Evolutionary conservation across 2,329 filamentous ascomycete genomes (phyloP).

Genomic region (Arthrobotrys musiformis): DNA sequence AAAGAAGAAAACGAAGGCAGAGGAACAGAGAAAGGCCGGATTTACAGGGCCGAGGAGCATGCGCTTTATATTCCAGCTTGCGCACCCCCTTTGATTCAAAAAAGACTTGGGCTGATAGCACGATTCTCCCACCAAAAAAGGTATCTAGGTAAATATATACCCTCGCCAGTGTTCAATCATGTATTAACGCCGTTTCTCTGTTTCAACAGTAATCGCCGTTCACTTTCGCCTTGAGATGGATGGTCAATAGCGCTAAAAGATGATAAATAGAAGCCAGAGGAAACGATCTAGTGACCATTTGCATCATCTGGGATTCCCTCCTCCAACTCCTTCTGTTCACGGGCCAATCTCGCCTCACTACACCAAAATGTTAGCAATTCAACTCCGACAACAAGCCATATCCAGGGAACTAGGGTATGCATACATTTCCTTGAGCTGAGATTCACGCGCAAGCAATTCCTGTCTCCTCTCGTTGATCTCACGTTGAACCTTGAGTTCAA

Average conservation of each 20-base stretch:
- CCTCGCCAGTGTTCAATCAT: neutral
- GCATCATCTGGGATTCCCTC: slow-evolving; percentile 48
- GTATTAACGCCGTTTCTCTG: slow-evolving; percentile 16
- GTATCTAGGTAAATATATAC: neutral
- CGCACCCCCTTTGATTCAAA: slow-evolving; percentile 3
- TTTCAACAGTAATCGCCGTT: slow-evolving; percentile 9
- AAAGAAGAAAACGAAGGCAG: slow-evolving; percentile 5
- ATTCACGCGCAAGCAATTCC: slow-evolving; percentile 95
- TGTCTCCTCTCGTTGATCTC: slow-evolving; percentile 99
- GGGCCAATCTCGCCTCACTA: slow-evolving; percentile 60
- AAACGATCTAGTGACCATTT: slow-evolving; percentile 43
- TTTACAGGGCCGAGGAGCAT: slow-evolving; percentile 7
- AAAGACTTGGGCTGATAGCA: neutral
- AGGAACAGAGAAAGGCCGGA: neutral
- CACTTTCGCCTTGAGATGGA: slow-evolving; percentile 8
- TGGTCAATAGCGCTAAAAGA: slow-evolving; percentile 14
- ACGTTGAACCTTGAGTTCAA: slow-evolving; percentile 98
- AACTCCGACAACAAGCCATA: neutral
- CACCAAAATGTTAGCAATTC: slow-evolving; percentile 19
- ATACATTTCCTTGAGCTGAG: slow-evolving; percentile 92
- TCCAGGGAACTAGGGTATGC: neutral
- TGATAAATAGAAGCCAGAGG: neutral
- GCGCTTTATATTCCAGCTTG: slow-evolving; percentile 14
- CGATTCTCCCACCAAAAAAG: neutral
- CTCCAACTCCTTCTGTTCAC: slow-evolving; percentile 57